Base-by-base conservation (phyloP, 495 filamentous ascomycete genomes). In the Glonium stellatum region DNA sequence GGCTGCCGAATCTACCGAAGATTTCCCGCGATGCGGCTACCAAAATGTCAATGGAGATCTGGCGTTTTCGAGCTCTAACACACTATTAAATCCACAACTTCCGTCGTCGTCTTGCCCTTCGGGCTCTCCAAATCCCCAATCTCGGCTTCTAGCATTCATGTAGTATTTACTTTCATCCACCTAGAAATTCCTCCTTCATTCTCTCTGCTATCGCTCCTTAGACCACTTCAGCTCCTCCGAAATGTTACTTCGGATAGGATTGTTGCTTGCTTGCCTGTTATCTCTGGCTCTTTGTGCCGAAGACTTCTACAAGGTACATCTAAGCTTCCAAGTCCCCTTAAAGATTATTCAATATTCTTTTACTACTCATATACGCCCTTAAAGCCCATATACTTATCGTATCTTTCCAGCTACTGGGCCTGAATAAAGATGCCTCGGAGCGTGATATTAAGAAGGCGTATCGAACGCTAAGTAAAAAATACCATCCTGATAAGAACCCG, bases 401-500 rank as follows among this genome's bases (percentile, higher is more conserved):
- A 11, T 31, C 57, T 55, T 21, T 36, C n/a, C 39, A 88, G 81
- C 79, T 95, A 46, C 82, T 98, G 35, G 89, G 87, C 51, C 71
- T 98, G 67, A 80, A 87, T 69, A 90, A 86, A 70, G 78, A 83
- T 21, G 92, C 93, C 3, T 87, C 83, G 13, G 92, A 96, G 51
- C 84, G 83, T 66, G 90, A 97, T 69, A 91, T 98, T 75, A 99
- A 97, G 75, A 84, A 87, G n/a, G 95, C 93, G 36, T 99, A 99
- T 73, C 83, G 90, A 52, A 87, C 82, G 51, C 76, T 97, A 4
- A 93, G 88, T 79, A 97, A 97, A 75, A 95, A 96, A 75, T 96
- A 80, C 73, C 93, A 99, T 68, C 93, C 93, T 0, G 93, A 99
- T 71, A 99, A 99, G 82, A 99, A 99, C 64, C 93, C 93, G 89